A percentile compares a stretch with the other conserved stretches of the same genome.
phyloP scores from a whole-genome alignment of 495 filamentous ascomycete species.

The Aspergillus olivimuriae region DNA sequence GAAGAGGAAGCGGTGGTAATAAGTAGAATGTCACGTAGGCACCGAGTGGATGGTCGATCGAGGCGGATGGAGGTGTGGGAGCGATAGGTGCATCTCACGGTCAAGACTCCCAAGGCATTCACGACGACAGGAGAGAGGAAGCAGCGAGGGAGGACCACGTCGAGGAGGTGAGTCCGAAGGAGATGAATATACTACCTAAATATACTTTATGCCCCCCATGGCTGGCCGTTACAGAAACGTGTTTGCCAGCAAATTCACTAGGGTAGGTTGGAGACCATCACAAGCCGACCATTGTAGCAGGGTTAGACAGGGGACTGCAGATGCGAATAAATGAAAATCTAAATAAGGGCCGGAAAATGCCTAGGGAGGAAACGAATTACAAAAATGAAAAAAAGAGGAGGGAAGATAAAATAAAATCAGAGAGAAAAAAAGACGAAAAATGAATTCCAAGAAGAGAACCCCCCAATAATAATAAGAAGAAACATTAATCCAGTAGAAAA shows the following conservation, averaged over 20 bases:
- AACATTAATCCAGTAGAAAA: neutral
- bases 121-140: neutral
- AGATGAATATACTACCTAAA: conserved; percentile 9
- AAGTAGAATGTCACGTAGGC: neutral
- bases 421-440: conserved; percentile 1
- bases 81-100: too few species aligned
- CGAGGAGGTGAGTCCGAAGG: conserved; percentile 4
- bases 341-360: too few species aligned
- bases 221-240: conserved; percentile 10
- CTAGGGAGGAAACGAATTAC: neutral
- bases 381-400: neutral
- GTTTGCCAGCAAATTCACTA: conserved; percentile 6
- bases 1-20: neutral
- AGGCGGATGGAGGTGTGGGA: too few species aligned
- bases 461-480: neutral
- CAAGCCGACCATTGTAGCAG: conserved; percentile 16
- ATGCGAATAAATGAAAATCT: neutral
- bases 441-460: neutral
- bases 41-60: neutral
- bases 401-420: conserved; percentile 2
- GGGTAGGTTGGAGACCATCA: conserved; percentile 15
- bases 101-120: too few species aligned
- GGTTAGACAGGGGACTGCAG: conserved; percentile 13
- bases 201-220: conserved; percentile 12
- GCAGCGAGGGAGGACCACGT: neutral